Percentiles rank a stretch among this genome's conserved stretches.
Conservation (phyloP, 2,329 filamentous ascomycete species). For the Ophiocordyceps camponoti-rufipedis region DNA sequence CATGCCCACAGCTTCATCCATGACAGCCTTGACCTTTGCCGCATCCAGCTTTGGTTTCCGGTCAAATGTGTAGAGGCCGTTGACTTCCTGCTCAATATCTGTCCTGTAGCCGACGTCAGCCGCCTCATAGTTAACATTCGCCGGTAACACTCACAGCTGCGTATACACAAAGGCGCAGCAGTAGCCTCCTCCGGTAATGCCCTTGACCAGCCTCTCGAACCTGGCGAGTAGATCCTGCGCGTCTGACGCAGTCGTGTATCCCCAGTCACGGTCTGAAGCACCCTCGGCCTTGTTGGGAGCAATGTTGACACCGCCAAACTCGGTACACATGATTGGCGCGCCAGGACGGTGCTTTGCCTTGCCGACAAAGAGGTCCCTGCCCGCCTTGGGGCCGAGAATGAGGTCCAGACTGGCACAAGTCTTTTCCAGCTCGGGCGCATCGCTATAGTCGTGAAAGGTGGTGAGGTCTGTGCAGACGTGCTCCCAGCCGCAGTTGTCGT, state of each 20-base stretch:
- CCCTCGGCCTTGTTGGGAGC: conserved; percentile 20
- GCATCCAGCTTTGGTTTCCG: conserved; percentile 42
- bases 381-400: conserved; percentile 34
- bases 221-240: conserved; percentile 38
- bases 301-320: conserved; percentile 53
- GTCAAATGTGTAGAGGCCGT: conserved; percentile 46
- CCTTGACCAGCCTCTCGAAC: conserved; percentile 39
- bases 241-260: conserved; percentile 47
- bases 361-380: conserved; percentile 34
- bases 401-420: conserved; percentile 33
- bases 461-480: conserved; percentile 45
- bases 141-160: conserved; percentile 21
- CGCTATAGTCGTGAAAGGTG: conserved; percentile 51
- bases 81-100: conserved; percentile 51
- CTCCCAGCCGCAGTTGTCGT: conserved; percentile 58
- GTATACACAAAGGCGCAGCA: conserved; percentile 49
- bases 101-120: conserved; percentile 6
- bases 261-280: conserved; percentile 37
- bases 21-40: conserved; percentile 34
- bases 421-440: conserved; percentile 33
- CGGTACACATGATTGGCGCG: conserved; percentile 45
- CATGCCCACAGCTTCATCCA: conserved; percentile 29
- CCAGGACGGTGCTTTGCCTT: conserved; percentile 32
- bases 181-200: conserved; percentile 34
- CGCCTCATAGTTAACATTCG: too few relatives aligned